Base-by-base conservation (phyloP, 2,329 filamentous ascomycete genomes). In the Madurella fahalii region DNA sequence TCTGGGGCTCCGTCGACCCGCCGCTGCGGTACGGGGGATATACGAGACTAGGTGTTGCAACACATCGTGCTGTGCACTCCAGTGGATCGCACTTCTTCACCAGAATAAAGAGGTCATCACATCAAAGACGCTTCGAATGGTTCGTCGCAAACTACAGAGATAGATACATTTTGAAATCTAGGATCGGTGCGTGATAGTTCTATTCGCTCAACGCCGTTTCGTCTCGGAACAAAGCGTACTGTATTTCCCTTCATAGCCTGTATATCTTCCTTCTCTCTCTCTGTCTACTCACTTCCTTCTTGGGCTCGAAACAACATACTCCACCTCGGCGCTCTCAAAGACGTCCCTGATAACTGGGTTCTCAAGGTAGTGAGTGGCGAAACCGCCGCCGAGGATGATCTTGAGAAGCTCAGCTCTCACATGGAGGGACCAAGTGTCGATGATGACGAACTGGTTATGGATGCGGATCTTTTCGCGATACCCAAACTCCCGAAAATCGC, bases 391-490 rank as follows among this genome's bases (percentile, higher is more conserved):
- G 45, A 82, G 73, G 1, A 81, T 56, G 4, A 68, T 68, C 62
- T 75, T 77, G 53, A 82, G 70, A 62, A 77, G 71, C 44, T 74
- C 70, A n/a, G 79, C 69, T 17, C 78, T 70, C 16, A 74, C 72
- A 30, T 73, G 74, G 13, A 80, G 69, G 9, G 76, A 75, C 79
- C 79, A 83, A 1, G 74, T 73, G 53, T 80, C 74, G 47, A 82
- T 76, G 42, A 69, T 60, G 60, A 80, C 69, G 40, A 71, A 67
- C 56, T 72, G 67, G 46, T 75, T 73, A 15, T 76, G 72, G 5
- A 80, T 69, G 37, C 74, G 74, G n/a, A 81, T 66, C 58, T 74
- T 78, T 59, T 78, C 72, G 8, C 78, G 73, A 57, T 82, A 81
- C 3, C 79, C 78, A 57, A 80, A 79, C 57, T 80, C 77, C 32